Conservation (phyloP, 306 rosid genomes). For the Ammopiptanthus mongolicus region DNA sequence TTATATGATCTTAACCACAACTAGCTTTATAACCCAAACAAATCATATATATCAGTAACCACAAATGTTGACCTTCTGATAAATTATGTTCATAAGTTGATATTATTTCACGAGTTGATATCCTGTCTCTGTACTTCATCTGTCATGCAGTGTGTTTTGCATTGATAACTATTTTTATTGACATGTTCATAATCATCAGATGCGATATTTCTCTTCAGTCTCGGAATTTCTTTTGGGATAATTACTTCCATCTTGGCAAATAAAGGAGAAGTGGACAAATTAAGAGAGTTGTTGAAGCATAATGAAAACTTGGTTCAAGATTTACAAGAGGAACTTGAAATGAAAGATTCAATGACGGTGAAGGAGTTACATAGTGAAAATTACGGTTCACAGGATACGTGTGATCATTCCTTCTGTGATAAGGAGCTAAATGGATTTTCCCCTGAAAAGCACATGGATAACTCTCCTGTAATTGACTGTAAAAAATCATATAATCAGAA, state of each 20-base stretch:
- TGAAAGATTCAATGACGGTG: slow-evolving; percentile 72
- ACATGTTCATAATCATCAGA: slow-evolving; percentile 34
- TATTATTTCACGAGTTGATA: slow-evolving; percentile 1
- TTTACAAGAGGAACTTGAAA: slow-evolving; percentile 81
- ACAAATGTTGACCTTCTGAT: background rate
- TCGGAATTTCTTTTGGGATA: slow-evolving; percentile 72
- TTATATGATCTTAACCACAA: background rate
- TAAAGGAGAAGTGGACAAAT: slow-evolving; percentile 52
- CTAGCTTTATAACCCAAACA: background rate
- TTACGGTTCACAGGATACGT: slow-evolving; percentile 40
- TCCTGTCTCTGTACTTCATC: background rate
- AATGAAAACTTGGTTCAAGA: slow-evolving; percentile 67
- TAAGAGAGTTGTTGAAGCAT: slow-evolving; percentile 61
- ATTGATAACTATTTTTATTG: slow-evolving; percentile 15
- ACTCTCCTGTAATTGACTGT: slow-evolving; percentile 24
- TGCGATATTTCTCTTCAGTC: slow-evolving; percentile 49
- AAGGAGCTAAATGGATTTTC: slow-evolving; percentile 32
- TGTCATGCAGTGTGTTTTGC: background rate
- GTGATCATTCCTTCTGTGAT: slow-evolving; percentile 30
- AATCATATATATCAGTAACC: background rate
- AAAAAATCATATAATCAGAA: slow-evolving; percentile 32
- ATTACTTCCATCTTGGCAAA: slow-evolving; percentile 45
- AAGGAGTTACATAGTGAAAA: slow-evolving; percentile 61
- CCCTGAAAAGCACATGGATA: slow-evolving; percentile 37
- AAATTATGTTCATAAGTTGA: background rate